These are phyloP conservation scores for Globisporangium cystogenes DNA, from an alignment of 352 stramenopile species.

Conservation along the genomic window DNA sequence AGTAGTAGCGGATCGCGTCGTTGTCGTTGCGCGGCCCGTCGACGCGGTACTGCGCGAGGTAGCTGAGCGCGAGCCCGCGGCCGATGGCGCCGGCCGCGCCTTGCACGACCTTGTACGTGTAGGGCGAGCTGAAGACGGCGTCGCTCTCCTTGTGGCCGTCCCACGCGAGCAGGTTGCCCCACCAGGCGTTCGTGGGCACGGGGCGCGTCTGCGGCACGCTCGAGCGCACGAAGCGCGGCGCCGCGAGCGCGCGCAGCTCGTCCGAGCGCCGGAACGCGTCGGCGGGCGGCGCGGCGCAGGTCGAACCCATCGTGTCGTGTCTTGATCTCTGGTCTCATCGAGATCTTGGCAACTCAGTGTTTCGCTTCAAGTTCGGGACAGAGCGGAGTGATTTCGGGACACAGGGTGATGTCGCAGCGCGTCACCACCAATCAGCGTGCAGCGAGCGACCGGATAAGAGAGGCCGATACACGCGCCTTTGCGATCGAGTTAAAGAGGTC, in stretches of 20 bases:
- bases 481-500: too few relatives aligned
- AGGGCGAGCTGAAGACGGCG: slow-evolving; percentile 64
- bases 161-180: slow-evolving; percentile 76
- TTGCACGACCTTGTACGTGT: slow-evolving; percentile 54
- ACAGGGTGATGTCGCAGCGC: too few relatives aligned
- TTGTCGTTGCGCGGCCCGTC: slow-evolving; percentile 74
- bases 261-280: slow-evolving; percentile 41
- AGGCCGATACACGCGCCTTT: too few relatives aligned
- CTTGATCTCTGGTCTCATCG: too few relatives aligned
- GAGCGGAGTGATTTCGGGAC: too few relatives aligned
- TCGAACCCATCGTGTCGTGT: slow-evolving; percentile 7
- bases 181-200: slow-evolving; percentile 81
- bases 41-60: slow-evolving; percentile 66
- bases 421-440: too few relatives aligned
- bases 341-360: too few relatives aligned
- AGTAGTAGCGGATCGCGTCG: slow-evolving; percentile 81
- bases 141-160: slow-evolving; percentile 51
- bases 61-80: slow-evolving; percentile 53
- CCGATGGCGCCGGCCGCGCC: slow-evolving; percentile 24
- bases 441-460: too few relatives aligned
- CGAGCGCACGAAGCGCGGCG: slow-evolving; percentile 33
- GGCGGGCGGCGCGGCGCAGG: slow-evolving; percentile 20
- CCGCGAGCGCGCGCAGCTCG: slow-evolving; percentile 42
- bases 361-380: too few relatives aligned
- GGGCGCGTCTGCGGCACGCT: slow-evolving; percentile 18